These are phyloP conservation scores for Hypoxylon sp. DNA, from an alignment of 2,329 filamentous ascomycete species.

Conservation along the genomic window DNA sequence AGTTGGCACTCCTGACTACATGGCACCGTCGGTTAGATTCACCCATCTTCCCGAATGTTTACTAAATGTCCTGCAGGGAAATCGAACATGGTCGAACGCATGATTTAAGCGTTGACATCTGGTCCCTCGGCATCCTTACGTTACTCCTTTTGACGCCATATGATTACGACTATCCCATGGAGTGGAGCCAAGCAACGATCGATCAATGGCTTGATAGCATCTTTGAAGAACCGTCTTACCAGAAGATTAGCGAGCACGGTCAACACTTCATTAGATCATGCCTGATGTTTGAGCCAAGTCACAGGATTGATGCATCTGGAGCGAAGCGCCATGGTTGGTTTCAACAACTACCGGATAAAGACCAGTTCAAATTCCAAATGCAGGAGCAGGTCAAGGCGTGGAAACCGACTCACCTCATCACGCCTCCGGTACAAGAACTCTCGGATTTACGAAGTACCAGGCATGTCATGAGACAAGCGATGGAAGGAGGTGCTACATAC, in stretches of 20 bases:
- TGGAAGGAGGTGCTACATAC: background rate
- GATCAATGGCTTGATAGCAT: conserved; percentile 31
- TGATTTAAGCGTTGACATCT: conserved; percentile 60
- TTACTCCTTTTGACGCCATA: conserved; percentile 49
- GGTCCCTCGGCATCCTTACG: conserved; percentile 63
- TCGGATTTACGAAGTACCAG: conserved; percentile 17
- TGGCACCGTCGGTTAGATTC: conserved; percentile 61
- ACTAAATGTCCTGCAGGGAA: conserved; percentile 53
- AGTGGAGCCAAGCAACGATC: conserved; percentile 42
- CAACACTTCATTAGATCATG: conserved; percentile 53
- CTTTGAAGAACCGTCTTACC: conserved; percentile 18
- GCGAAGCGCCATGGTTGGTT: conserved; percentile 56
- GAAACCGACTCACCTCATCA: conserved; percentile 35
- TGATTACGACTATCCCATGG: conserved; percentile 38
- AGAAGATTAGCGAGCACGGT: conserved; percentile 38
- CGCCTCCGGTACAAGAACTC: conserved; percentile 45
- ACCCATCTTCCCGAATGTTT: background rate
- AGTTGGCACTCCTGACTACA: conserved; percentile 61
- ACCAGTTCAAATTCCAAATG: conserved; percentile 17
- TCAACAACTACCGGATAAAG: conserved; percentile 26
- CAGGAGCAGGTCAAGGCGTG: conserved; percentile 33
- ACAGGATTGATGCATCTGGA: conserved; percentile 51
- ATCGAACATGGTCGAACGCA: conserved; percentile 49
- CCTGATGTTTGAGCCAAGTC: conserved; percentile 48
- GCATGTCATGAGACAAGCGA: background rate